These are phyloP conservation scores for Cordia subcordata DNA, from an alignment of 257 asterid genomes.

Conservation along the genomic window DNA sequence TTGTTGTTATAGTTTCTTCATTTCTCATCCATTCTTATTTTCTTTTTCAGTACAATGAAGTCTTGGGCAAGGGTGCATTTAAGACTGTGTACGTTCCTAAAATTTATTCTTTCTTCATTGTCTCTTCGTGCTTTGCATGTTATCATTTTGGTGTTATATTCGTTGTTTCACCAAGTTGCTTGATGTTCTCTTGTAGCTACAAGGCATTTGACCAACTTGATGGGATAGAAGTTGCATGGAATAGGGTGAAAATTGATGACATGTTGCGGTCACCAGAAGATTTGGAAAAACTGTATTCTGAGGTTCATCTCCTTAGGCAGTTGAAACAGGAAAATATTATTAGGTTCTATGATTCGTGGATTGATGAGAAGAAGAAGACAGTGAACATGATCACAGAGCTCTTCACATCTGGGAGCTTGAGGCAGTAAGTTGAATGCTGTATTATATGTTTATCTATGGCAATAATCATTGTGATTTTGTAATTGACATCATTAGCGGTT, in stretches of 20 bases:
- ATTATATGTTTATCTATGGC: not conserved
- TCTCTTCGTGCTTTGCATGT: constrained; percentile 3
- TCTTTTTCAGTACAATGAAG: constrained; percentile 54
- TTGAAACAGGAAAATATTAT: constrained; percentile 66
- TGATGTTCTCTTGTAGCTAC: constrained; percentile 33
- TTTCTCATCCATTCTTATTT: constrained; percentile 1
- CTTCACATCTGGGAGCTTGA: constrained; percentile 80
- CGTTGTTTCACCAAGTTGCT: not conserved
- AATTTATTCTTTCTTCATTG: not conserved
- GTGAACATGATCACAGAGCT: constrained; percentile 88
- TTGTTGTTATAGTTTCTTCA: not conserved
- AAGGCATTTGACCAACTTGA: constrained; percentile 72
- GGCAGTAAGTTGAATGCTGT: constrained; percentile 52
- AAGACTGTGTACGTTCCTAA: constrained; percentile 64
- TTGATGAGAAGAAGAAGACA: constrained; percentile 73
- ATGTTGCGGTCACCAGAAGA: constrained; percentile 56
- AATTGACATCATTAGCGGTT: constrained; percentile 1
- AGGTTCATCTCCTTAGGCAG: constrained; percentile 66
- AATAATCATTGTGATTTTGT: not conserved
- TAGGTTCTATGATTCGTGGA: constrained; percentile 52
- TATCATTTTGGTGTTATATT: not conserved
- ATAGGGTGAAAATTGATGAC: constrained; percentile 55
- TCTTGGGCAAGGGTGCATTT: constrained; percentile 82
- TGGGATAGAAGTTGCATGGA: constrained; percentile 94
- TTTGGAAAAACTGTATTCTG: constrained; percentile 68